A percentile compares a stretch with the other conserved stretches of the same genome.
Evolutionary conservation across 176 grass and related monocot species (phyloP).

Genomic region (Phragmites australis): DNA sequence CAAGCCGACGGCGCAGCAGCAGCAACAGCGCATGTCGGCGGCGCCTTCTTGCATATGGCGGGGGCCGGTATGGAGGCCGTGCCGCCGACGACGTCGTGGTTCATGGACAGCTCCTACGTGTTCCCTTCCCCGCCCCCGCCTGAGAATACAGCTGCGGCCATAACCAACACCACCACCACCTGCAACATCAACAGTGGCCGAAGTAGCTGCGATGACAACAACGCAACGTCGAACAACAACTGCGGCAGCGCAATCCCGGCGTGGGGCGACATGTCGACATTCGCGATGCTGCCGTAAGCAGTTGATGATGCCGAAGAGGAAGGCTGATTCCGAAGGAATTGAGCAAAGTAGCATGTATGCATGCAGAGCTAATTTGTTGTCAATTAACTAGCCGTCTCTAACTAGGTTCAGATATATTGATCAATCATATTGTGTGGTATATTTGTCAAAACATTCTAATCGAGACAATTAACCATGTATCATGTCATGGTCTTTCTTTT

Average conservation of each 20-base stretch:
- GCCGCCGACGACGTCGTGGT: slow-evolving; percentile 43
- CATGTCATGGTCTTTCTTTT: slow-evolving; percentile 27
- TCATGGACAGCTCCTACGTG: slow-evolving; percentile 45
- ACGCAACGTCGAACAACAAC: slow-evolving; percentile 31
- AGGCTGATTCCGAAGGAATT: slow-evolving; percentile 61
- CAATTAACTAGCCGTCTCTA: slow-evolving; percentile 29
- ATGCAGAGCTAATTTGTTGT: slow-evolving; percentile 13
- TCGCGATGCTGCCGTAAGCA: slow-evolving; percentile 48
- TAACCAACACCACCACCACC: background rate
- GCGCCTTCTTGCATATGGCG: slow-evolving; percentile 46
- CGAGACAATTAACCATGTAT: slow-evolving; percentile 12
- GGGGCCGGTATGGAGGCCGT: slow-evolving; percentile 35
- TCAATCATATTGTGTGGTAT: slow-evolving; percentile 1
- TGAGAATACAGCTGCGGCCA: background rate
- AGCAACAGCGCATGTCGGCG: background rate
- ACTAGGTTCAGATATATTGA: slow-evolving; percentile 25
- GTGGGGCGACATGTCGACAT: slow-evolving; percentile 56
- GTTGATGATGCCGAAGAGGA: background rate
- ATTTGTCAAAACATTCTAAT: slow-evolving; percentile 37
- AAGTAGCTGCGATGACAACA: slow-evolving; percentile 28
- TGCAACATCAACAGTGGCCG: slow-evolving; percentile 38
- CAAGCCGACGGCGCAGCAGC: background rate
- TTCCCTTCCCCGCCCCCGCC: slow-evolving; percentile 31
- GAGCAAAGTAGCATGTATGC: slow-evolving; percentile 14
- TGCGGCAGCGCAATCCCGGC: slow-evolving; percentile 33